Conservation (phyloP, 306 rosid genomes). For the Luffa acutangula region DNA sequence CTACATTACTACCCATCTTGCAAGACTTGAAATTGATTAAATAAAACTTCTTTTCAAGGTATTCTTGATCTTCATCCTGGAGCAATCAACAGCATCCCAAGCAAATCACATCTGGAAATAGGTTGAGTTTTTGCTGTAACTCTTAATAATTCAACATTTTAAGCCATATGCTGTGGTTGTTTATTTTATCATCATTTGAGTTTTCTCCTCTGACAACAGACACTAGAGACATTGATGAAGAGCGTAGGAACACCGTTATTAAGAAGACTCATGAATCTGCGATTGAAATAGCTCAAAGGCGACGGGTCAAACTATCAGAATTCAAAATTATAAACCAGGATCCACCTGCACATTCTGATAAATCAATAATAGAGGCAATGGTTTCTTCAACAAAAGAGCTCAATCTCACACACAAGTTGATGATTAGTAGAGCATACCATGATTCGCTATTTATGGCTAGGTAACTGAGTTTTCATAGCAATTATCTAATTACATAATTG, state of each 20-base stretch:
- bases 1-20: not conserved
- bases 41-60: slow-evolving; percentile 31
- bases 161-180: not conserved
- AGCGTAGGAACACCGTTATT: slow-evolving; percentile 65
- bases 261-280: slow-evolving; percentile 72
- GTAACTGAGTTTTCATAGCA: slow-evolving; percentile 22
- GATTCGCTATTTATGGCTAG: slow-evolving; percentile 94
- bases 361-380: slow-evolving; percentile 56
- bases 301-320: slow-evolving; percentile 63
- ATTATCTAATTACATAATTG: not conserved
- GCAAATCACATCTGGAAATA: slow-evolving; percentile 78
- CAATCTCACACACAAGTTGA: slow-evolving; percentile 67
- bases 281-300: slow-evolving; percentile 40
- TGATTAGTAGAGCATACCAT: slow-evolving; percentile 95
- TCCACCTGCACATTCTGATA: slow-evolving; percentile 79
- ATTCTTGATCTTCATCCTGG: slow-evolving; percentile 85
- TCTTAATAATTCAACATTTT: not conserved
- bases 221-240: slow-evolving; percentile 84
- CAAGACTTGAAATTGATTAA: not conserved
- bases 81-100: slow-evolving; percentile 95
- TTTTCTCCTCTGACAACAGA: slow-evolving; percentile 27
- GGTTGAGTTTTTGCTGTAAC: slow-evolving; percentile 36
- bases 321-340: slow-evolving; percentile 78
- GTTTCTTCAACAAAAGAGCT: slow-evolving; percentile 61
- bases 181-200: not conserved